Base-by-base conservation (phyloP, 2,329 filamentous ascomycete species). In the Furcasterigmium sp. region DNA sequence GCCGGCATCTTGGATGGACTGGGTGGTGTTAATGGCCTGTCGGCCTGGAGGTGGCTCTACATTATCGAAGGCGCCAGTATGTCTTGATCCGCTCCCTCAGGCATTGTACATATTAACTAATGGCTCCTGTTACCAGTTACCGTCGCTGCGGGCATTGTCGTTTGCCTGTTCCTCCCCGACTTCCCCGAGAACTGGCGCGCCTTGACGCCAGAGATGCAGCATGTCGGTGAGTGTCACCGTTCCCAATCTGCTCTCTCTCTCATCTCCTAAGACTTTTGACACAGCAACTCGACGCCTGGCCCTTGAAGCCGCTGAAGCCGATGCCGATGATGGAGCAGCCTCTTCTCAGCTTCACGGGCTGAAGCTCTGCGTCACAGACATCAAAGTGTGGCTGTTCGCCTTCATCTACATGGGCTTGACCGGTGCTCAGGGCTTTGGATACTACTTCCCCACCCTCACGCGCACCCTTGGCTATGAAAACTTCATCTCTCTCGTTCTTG, bases 381-480 rank as follows among this genome's bases (percentile, higher is more conserved):
- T 67, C 15, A 75, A 75, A 50, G 72, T 69, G 4, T 74, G 70
- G 51, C 55, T 69, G 5, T 53, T 66, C 9, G 50, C 67, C 20
- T 15, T 46, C 8, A 43, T 38, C 5, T 47, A 48, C 15, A 43
- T 44, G 37, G 37, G 42, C 3, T 34, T 47, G 11, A 49, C 41
- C n/a, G 47, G 45, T 2, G 46, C 46, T 11, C 39, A 42, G 18
- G 47, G 46, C 3, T 50, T 50, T 37, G 39, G 30, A 18, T 43
- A 48, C 25, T 50, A 41, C 34, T 48, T 48, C 26, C 47, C 47
- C 19, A 47, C 45, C 8, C 42, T 97, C 7, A 91, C 93, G 40
- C 76, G 78, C 3, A 85, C 93, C 48, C 91, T 91, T 0, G 91
- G 91, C 51, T 98, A 98, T 65, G 78, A 78, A 53, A 90, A 89